A percentile compares a stretch with the other conserved stretches of the same genome.
Conservation (phyloP, 345 rosid species). For the Noccaea bulbosa region DNA sequence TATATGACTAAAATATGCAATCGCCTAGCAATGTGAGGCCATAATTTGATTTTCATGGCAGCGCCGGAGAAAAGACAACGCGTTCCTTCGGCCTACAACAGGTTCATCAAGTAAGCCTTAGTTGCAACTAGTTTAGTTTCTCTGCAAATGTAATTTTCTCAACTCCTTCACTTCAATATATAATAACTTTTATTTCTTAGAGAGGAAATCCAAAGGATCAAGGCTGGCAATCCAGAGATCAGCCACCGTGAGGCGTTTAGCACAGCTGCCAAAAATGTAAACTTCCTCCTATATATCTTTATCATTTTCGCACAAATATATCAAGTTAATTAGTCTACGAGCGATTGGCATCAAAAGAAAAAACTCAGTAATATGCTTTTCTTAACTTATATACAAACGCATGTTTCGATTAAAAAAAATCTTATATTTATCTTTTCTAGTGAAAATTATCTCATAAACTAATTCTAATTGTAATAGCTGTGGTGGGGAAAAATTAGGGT, state of each 20-base stretch:
- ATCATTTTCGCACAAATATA: neutral
- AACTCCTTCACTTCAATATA: neutral
- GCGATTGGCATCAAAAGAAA: neutral
- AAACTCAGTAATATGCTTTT: neutral
- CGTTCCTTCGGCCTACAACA: conserved; percentile 96
- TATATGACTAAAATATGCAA: neutral
- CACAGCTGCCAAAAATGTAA: conserved; percentile 98
- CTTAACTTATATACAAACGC: neutral
- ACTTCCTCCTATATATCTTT: conserved; percentile 16
- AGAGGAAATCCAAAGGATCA: conserved; percentile 98
- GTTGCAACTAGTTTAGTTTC: neutral
- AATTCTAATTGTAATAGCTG: conserved; percentile 3
- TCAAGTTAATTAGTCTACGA: neutral
- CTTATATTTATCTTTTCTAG: neutral
- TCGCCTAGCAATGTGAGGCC: neutral
- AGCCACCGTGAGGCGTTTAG: conserved; percentile 98
- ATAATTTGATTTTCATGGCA: conserved; percentile 40
- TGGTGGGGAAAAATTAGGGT: conserved; percentile 29
- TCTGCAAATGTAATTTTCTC: neutral
- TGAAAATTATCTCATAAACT: conserved; percentile 3
- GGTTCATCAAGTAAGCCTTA: conserved; percentile 84
- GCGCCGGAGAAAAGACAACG: conserved; percentile 99
- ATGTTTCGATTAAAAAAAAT: neutral
- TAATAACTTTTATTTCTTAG: conserved; percentile 43
- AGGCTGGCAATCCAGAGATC: conserved; percentile 92